Evolutionary conservation across 108 stramenopile genomes (phyloP), one percentile per base, ranked within the genome.

Genomic region (Nitzschia sp.): DNA sequence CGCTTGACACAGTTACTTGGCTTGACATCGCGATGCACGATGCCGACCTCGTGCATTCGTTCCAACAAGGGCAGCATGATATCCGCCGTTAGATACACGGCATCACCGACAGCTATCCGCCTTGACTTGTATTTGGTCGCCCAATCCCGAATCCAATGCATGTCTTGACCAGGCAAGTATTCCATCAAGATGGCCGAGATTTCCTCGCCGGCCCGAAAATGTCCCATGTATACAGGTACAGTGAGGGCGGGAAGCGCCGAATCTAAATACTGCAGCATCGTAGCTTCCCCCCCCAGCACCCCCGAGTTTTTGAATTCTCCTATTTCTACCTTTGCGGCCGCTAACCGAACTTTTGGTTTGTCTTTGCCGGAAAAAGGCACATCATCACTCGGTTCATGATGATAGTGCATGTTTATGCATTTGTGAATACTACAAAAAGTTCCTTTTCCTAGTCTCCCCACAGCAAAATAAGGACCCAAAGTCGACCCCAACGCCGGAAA

Each of bases 371-470:
- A 8, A 16, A 50, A 50, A 8, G 13, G 48, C 48, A 22, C 8
- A 21, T 50, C 48, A 13, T 58, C 50, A 23, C 16, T 66, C 16
- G 36, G 33, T 15, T 52, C 50, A 59, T 85, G 82, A 38, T 71
- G 69, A 45, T 87, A 74, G 26, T 74, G 55, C 63, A 94, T 30
- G 58, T 87, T 85, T 45, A 90, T 76, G 68, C 92, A 91, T 52
- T 88, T 89, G 83, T 89, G 89, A 63, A 94, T 91, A 69, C 86
- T 84, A 46, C 90, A 89, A 73, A 94, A 94, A 5, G 92, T 94
- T 23, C 92, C 92, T 48, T 82, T 85, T 5, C 92, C 92, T 16
- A 94, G 63, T 44, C 71, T 61, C n/a, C 90, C 90, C 11, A 94
- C 55, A 46, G 80, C 84, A 60, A 94, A 94, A 68, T 80, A 94